phyloP scores from a whole-genome alignment of 148 eudicot species.

The Rhododendron molle region DNA sequence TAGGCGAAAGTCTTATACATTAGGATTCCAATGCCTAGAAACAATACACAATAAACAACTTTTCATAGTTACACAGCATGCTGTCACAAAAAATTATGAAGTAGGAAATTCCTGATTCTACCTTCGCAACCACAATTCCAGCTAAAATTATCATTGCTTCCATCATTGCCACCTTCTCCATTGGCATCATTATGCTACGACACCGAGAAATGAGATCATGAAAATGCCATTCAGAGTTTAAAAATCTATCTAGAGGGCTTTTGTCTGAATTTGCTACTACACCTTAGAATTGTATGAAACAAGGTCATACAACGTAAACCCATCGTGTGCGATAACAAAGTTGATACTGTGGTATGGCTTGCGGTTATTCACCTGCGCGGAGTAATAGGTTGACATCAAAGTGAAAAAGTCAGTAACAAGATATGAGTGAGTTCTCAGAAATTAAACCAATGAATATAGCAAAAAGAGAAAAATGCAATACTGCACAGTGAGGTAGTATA shows the following conservation, averaged over 20 bases:
- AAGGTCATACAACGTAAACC: slow-evolving; percentile 93
- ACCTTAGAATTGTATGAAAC: slow-evolving; percentile 94
- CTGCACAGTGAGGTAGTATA: background rate
- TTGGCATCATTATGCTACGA: slow-evolving; percentile 84
- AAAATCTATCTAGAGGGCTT: background rate
- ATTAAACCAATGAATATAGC: background rate
- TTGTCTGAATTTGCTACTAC: slow-evolving; percentile 3
- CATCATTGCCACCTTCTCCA: slow-evolving; percentile 96
- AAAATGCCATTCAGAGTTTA: background rate
- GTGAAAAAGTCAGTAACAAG: background rate
- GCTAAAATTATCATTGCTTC: slow-evolving; percentile 88
- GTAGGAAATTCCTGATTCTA: slow-evolving; percentile 13
- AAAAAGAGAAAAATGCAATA: background rate
- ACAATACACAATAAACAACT: background rate
- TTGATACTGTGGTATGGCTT: slow-evolving; percentile 92
- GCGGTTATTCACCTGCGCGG: slow-evolving; percentile 77
- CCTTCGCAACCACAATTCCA: slow-evolving; percentile 99
- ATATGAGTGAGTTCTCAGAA: background rate
- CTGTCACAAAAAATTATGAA: background rate
- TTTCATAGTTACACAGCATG: background rate
- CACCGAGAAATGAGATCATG: slow-evolving; percentile 9
- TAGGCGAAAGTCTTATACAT: background rate
- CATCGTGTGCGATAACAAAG: slow-evolving; percentile 95
- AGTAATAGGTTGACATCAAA: background rate
- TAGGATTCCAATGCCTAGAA: background rate